Evolutionary conservation across 129 eudicot genomes (phyloP).

Genomic region (Cynara cardunculus): DNA sequence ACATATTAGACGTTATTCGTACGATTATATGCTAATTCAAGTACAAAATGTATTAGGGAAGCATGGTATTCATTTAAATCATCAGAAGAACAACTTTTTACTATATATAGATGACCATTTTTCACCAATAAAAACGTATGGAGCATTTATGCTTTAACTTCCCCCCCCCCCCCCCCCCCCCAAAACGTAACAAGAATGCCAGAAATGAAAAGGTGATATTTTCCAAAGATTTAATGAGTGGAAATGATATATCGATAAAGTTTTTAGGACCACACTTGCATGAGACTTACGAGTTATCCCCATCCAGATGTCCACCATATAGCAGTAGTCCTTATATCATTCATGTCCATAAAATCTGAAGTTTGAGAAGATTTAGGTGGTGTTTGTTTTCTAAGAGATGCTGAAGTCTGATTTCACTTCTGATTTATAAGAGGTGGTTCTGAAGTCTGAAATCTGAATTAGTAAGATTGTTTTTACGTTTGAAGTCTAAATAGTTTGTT

Average conservation of each 20-base stretch:
- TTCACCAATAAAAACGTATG: not conserved
- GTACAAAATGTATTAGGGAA: not conserved
- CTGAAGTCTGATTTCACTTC: no score
- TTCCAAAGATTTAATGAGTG: not conserved
- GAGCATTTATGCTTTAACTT: not conserved
- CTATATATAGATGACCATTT: not conserved
- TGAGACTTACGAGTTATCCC: not conserved
- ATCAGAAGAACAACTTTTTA: not conserved
- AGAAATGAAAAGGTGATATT: not conserved
- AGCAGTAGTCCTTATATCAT: not conserved
- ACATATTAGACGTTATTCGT: not conserved
- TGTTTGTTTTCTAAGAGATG: no score
- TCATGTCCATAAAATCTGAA: not conserved
- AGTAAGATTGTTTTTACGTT: no score
- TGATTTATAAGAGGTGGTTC: no score
- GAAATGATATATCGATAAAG: not conserved
- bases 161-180: no score
- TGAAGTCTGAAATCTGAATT: no score
- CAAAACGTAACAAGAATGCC: not conserved
- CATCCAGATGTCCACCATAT: not conserved
- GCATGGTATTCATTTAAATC: not conserved
- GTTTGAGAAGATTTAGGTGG: not conserved
- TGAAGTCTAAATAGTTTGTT: no score
- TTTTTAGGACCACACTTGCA: not conserved
- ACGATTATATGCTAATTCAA: not conserved